Evolutionary conservation across 2,329 filamentous ascomycete genomes (phyloP).

Genomic region (Pseudocercospora vitis): DNA sequence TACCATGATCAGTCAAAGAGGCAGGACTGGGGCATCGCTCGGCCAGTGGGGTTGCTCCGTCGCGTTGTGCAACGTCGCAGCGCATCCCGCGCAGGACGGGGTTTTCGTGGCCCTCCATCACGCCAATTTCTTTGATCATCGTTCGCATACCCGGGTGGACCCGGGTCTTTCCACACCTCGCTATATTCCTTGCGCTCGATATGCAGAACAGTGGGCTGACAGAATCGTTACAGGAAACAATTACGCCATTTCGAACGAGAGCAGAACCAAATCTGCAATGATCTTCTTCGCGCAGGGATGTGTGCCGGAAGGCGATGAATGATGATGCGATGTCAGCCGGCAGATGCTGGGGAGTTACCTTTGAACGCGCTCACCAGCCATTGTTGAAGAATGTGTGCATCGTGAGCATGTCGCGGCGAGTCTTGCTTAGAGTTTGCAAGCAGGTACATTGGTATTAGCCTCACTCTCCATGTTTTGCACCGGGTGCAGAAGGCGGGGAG

Average conservation of each 20-base stretch:
- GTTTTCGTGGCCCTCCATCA: slow-evolving; percentile 13
- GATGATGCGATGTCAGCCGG: slow-evolving; percentile 12
- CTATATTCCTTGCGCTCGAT: neutral
- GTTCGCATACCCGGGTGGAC: slow-evolving; percentile 16
- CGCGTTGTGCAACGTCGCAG: slow-evolving; percentile 27
- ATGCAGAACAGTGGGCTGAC: slow-evolving; percentile 9
- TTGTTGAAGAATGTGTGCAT: neutral
- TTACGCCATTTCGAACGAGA: slow-evolving; percentile 85
- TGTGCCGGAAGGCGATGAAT: slow-evolving; percentile 45
- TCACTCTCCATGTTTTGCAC: too few relatives aligned
- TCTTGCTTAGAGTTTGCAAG: neutral
- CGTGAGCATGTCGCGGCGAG: neutral
- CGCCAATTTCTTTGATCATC: slow-evolving; percentile 13
- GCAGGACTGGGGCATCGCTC: slow-evolving; percentile 8
- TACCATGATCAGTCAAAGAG: slow-evolving; percentile 5
- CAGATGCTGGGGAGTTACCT: neutral
- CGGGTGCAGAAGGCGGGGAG: too few relatives aligned
- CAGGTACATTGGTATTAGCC: neutral
- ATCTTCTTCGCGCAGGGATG: slow-evolving; percentile 93
- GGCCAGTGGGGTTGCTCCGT: slow-evolving; percentile 6
- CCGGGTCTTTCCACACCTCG: neutral
- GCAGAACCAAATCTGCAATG: slow-evolving; percentile 63
- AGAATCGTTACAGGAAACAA: slow-evolving; percentile 69
- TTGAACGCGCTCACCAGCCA: neutral
- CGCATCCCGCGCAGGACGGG: slow-evolving; percentile 17